Evolutionary conservation across 2,329 filamentous ascomycete genomes (phyloP).

Genomic region (Colletotrichum falcatum): DNA sequence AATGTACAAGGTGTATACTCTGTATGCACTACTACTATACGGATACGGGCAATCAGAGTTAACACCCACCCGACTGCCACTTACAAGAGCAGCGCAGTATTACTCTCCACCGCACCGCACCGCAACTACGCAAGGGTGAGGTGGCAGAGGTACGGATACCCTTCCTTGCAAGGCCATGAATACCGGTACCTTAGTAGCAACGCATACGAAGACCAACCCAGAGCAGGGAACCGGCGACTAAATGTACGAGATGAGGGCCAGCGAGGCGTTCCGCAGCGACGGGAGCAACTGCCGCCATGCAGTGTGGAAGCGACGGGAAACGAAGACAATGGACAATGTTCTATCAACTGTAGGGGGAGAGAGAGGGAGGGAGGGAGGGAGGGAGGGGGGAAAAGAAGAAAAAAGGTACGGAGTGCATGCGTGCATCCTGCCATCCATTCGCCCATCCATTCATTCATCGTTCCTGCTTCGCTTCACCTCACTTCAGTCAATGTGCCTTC

Average conservation of each 20-base stretch:
- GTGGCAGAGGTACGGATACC: neutral
- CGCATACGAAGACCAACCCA: conserved; percentile 5
- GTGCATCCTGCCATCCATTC: neutral
- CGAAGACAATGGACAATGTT: neutral
- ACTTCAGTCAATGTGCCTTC: conserved; percentile 1
- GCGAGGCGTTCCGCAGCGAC: conserved; percentile 24
- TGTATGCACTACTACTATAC: neutral
- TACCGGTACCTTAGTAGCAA: neutral
- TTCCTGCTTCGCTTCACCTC: neutral
- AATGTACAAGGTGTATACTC: neutral
- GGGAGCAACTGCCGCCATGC: conserved; percentile 21
- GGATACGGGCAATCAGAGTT: neutral
- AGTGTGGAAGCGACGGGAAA: neutral
- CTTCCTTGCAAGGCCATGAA: conserved; percentile 9
- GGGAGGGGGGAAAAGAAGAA: neutral
- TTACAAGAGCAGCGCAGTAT: conserved; percentile 6
- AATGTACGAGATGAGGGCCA: conserved; percentile 15
- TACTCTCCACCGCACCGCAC: conserved; percentile 6
- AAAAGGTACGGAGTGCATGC: neutral
- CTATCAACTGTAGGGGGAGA: neutral
- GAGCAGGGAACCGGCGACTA: conserved; percentile 32
- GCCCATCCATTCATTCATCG: neutral
- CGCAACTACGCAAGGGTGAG: neutral
- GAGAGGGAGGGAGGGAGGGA: neutral
- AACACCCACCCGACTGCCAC: neutral